These are phyloP conservation scores for Yarrowia deformans DNA, from an alignment of 805 yeast species.

Conservation along the genomic window DNA sequence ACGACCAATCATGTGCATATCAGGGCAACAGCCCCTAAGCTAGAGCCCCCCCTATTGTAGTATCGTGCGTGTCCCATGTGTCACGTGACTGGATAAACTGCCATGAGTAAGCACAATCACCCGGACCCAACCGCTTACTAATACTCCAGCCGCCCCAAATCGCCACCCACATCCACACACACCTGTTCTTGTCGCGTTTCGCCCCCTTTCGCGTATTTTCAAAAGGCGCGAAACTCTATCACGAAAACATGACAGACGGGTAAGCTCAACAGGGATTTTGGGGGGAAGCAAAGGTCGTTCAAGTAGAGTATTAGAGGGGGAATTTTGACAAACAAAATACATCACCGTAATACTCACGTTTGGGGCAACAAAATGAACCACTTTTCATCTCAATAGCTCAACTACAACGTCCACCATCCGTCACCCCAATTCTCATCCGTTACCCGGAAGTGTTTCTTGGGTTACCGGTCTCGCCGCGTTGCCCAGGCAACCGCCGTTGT, in stretches of 20 bases:
- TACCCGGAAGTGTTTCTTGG: conserved; percentile 27
- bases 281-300: background rate
- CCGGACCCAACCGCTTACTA: too few relatives aligned
- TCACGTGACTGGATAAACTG: too few relatives aligned
- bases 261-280: background rate
- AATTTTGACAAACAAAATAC: too few relatives aligned
- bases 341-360: background rate
- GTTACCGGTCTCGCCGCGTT: conserved; percentile 2
- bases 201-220: conserved; percentile 34
- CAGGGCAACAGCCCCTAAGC: too few relatives aligned
- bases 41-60: too few relatives aligned
- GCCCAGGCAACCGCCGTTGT: conserved; percentile 18
- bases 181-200: conserved; percentile 7
- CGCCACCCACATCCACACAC: background rate
- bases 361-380: background rate
- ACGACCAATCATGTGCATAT: too few relatives aligned
- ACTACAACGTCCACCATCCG: background rate
- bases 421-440: background rate
- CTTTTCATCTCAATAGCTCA: background rate
- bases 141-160: too few relatives aligned
- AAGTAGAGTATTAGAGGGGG: background rate
- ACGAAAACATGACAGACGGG: conserved; percentile 25
- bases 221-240: conserved; percentile 34
- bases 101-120: too few relatives aligned
- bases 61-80: too few relatives aligned